Evolutionary conservation across 495 filamentous ascomycete species (phyloP), one percentile per base, ranked within the genome.

Genomic region (Lichenothelia convexa): DNA sequence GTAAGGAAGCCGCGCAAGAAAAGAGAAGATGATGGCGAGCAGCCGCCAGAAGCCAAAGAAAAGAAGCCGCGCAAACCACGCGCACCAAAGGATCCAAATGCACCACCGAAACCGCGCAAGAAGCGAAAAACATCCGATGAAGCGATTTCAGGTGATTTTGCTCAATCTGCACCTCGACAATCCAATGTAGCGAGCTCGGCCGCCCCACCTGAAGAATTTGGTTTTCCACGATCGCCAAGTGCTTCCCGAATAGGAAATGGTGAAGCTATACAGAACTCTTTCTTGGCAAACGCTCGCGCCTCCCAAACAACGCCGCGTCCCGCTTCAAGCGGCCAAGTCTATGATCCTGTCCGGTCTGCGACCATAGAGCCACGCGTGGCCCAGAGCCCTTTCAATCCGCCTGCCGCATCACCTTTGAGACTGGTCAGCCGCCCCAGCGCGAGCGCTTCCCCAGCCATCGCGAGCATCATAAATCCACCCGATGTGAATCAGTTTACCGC

Each of bases 381-480:
- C 31, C 9, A 33, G 8, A 18, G 13, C n/a, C 31, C 31, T 45
- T 46, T 15, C 20, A 78, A 72, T 48, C n/a, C n/a, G n/a, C n/a
- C n/a, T n/a, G n/a, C n/a, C n/a, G n/a, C n/a, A n/a, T n/a, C n/a
- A n/a, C n/a, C n/a, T n/a, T n/a, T n/a, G n/a, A n/a, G n/a, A n/a
- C n/a, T n/a, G n/a, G n/a, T n/a, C n/a, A n/a, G n/a, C n/a, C n/a
- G n/a, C n/a, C n/a, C n/a, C n/a, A 71, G 79, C 34, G 80, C 83
- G 13, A 89, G 80, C 51, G 78, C 80, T 15, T 92, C 85, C 18
- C 83, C 85, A 5, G 82, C 85, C 0, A 93, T 93, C 42, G 74
- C 82, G 15, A 89, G 81, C 52, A 65, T 93, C 23, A 84, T 93
- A 27, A 84, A 93, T 42, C 81, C 80, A 5, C 72, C 78, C 8